Base-by-base conservation (phyloP, 139 green algal species). In the Chlorella vulgaris region DNA sequence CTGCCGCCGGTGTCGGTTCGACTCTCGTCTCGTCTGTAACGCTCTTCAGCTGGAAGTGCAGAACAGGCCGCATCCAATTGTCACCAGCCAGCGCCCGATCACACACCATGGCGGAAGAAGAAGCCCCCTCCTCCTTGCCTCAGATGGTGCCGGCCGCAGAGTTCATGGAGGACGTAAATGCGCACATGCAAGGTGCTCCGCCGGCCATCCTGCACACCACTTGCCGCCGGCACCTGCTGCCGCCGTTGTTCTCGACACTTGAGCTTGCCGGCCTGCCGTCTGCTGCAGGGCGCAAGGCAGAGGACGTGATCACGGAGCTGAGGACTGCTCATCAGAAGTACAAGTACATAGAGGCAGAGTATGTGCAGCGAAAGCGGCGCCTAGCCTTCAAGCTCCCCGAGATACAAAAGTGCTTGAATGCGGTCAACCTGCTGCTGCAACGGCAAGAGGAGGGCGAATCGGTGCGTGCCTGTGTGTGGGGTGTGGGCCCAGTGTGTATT, bases 91-190 rank as follows among this genome's bases (percentile, higher is more conserved):
- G n/a, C n/a, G n/a, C 43, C 68, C 38, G 36, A 58, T 33, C 26
- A 35, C 68, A 38, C 80, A 81, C 24, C 50, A 82, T 81, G 50
- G 77, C 39, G 22, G 67, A 43, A 21, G 51, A 13, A 62, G 66
- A 69, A 29, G 36, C 78, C 62, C 66, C 42, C 26, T 82, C 53
- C 51, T 66, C 74, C 26, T 36, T 88, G 36, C 38, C 69, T 8
- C 47, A 85, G 55, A 33, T 88, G 38, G 79, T 90, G 28, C 87
- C 87, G 4, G 58, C 29, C 4, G 85, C 89, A 0, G 47, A 76
- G 40, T 93, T 91, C 69, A 90, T 94, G 33, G 86, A 90, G 53
- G 82, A 93, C 35, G 89, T 94, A 10, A 47, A 70, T 0, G 60
- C 69, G 7, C 90, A 80, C 73, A 40, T 92, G 39, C 60, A 80